These are phyloP conservation scores for Daldinia loculata DNA, from an alignment of 495 filamentous ascomycete species.

Conservation along the genomic window DNA sequence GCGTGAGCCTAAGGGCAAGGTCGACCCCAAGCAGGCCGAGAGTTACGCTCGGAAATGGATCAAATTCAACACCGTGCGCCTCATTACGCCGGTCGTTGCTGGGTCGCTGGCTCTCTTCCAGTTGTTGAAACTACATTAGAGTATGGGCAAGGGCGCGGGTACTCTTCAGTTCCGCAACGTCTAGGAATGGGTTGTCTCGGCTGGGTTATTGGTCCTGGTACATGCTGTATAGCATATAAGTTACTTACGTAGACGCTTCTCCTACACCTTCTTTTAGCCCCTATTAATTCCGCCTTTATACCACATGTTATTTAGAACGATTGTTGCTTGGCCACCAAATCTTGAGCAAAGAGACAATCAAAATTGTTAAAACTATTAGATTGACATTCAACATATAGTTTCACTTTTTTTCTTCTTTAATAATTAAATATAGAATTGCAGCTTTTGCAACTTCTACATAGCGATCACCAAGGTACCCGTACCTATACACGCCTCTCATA, in stretches of 20 bases:
- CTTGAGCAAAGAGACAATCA: background rate
- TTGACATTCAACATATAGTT: background rate
- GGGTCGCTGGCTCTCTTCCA: conserved; percentile 51
- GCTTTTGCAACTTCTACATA: too few species aligned
- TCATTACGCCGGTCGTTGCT: conserved; percentile 54
- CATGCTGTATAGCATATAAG: background rate
- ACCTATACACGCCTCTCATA: background rate
- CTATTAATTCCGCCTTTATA: background rate
- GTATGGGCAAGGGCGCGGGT: background rate
- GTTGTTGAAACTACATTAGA: conserved; percentile 37
- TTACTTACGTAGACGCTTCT: background rate
- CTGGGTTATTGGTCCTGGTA: background rate
- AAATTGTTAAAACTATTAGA: background rate
- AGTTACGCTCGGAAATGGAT: conserved; percentile 51
- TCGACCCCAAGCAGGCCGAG: conserved; percentile 49
- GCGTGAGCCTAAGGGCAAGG: conserved; percentile 40
- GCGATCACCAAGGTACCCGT: too few species aligned
- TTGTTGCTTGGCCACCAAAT: background rate
- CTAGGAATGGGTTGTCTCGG: background rate
- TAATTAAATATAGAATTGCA: too few species aligned
- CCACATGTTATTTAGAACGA: background rate
- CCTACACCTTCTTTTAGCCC: background rate
- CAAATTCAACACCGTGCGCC: conserved; percentile 48
- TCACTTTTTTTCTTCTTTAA: too few species aligned
- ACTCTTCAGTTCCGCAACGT: background rate